Conservation (phyloP, 495 filamentous ascomycete species). For the Neurospora tetraspora region DNA sequence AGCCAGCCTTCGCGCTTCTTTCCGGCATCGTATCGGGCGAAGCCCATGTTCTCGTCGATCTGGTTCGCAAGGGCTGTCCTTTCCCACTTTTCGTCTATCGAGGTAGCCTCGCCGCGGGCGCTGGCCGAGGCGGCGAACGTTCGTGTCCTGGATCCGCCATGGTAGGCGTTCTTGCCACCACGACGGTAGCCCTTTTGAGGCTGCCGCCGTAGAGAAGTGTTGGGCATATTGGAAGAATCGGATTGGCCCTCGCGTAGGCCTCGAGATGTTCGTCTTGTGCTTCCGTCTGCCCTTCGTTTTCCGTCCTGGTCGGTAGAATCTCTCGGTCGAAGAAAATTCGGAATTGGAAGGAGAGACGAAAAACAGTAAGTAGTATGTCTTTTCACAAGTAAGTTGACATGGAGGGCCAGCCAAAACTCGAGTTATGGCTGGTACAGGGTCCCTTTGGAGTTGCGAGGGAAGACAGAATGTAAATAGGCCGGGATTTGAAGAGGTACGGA, state of each 20-base stretch:
- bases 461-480: background rate
- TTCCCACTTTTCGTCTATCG: slow-evolving; percentile 76
- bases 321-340: background rate
- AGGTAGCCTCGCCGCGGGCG: slow-evolving; percentile 71
- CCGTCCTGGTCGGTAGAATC: background rate
- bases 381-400: background rate
- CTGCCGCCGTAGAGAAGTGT: slow-evolving; percentile 32
- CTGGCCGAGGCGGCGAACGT: slow-evolving; percentile 71
- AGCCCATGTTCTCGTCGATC: slow-evolving; percentile 93
- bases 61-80: slow-evolving; percentile 69
- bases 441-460: background rate
- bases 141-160: slow-evolving; percentile 39
- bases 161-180: slow-evolving; percentile 45
- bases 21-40: slow-evolving; percentile 83
- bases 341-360: background rate
- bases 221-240: slow-evolving; percentile 26
- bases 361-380: background rate
- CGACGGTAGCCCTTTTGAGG: slow-evolving; percentile 44
- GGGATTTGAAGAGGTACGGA: background rate
- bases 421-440: background rate
- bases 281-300: background rate
- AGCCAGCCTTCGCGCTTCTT: slow-evolving; percentile 84
- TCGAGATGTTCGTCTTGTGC: background rate
- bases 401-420: background rate
- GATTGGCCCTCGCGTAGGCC: background rate